A percentile compares a stretch with the other conserved stretches of the same genome.
These are phyloP conservation scores for Chamaecyparis obtusa DNA, from an alignment of 75 land plant genomes.

Conservation along the genomic window DNA sequence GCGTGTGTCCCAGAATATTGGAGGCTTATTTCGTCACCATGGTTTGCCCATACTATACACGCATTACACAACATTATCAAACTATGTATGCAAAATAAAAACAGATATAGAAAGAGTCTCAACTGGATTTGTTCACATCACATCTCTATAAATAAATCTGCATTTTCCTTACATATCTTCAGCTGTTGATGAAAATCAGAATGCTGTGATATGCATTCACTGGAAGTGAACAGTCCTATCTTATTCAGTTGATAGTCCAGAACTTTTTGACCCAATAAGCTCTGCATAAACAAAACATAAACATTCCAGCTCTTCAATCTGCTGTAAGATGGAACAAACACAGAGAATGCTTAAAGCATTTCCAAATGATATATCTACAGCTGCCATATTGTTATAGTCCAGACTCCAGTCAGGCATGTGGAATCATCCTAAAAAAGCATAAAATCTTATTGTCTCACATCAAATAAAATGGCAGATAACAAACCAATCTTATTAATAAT, in stretches of 20 bases:
- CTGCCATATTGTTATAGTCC: not conserved
- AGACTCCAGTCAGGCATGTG: not conserved
- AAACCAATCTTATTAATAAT: not conserved
- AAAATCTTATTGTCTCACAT: not conserved
- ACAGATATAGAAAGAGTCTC: not conserved
- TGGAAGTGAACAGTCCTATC: constrained; percentile 49
- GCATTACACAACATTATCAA: constrained; percentile 10
- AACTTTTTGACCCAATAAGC: constrained; percentile 67
- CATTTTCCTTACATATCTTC: constrained; percentile 56
- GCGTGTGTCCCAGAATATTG: constrained; percentile 96
- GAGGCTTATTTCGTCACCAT: constrained; percentile 96
- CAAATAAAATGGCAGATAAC: not conserved
- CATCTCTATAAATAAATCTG: not conserved
- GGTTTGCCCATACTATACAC: constrained; percentile 85
- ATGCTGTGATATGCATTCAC: constrained; percentile 52
- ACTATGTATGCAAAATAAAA: not conserved
- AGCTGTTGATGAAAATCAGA: constrained; percentile 51
- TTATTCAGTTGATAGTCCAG: constrained; percentile 69
- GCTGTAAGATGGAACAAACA: not conserved
- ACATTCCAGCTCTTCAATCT: not conserved
- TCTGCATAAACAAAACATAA: constrained; percentile 36
- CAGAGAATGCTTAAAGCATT: not conserved
- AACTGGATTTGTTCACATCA: not conserved
- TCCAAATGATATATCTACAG: not conserved
- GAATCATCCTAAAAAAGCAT: not conserved